Evolutionary conservation across 106 monocot species (phyloP).

Genomic region (Apostasia ramifera): DNA sequence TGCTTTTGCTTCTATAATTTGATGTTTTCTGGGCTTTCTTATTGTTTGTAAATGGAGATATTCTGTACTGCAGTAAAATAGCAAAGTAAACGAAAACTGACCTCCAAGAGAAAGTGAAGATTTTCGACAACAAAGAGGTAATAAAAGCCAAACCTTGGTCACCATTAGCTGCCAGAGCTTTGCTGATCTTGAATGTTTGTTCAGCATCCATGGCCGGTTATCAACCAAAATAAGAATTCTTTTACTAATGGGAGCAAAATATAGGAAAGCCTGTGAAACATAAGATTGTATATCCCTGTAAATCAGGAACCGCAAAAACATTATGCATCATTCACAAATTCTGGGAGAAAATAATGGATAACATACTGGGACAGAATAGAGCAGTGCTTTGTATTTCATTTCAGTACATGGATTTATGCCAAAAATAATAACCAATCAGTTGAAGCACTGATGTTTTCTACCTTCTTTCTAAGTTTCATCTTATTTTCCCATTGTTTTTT

Average conservation of each 20-base stretch:
- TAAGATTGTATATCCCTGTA: conserved; percentile 94
- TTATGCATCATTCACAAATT: too few species aligned
- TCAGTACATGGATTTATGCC: too few species aligned
- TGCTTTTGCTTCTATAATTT: conserved; percentile 25
- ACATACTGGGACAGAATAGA: too few species aligned
- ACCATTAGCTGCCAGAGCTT: conserved; percentile 98
- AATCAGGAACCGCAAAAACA: not conserved
- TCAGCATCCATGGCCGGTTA: conserved; percentile 80
- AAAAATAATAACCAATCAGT: too few species aligned
- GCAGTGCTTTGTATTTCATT: too few species aligned
- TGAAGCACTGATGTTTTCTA: too few species aligned
- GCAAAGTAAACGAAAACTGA: not conserved
- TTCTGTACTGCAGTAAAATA: conserved; percentile 62
- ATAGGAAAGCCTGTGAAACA: conserved; percentile 70
- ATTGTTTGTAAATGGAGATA: conserved; percentile 92
- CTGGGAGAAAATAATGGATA: too few species aligned
- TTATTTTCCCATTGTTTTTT: too few species aligned
- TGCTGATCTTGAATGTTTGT: conserved; percentile 51
- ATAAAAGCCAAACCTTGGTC: conserved; percentile 51
- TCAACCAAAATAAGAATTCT: conserved; percentile 85
- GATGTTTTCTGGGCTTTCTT: conserved; percentile 35
- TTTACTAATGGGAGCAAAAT: conserved; percentile 62
- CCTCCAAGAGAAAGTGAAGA: not conserved
- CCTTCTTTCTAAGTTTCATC: too few species aligned
- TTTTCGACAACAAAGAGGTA: not conserved